Evolutionary conservation across 2,329 filamentous ascomycete species (phyloP).

Genomic region (Drechmeria coniospora): DNA sequence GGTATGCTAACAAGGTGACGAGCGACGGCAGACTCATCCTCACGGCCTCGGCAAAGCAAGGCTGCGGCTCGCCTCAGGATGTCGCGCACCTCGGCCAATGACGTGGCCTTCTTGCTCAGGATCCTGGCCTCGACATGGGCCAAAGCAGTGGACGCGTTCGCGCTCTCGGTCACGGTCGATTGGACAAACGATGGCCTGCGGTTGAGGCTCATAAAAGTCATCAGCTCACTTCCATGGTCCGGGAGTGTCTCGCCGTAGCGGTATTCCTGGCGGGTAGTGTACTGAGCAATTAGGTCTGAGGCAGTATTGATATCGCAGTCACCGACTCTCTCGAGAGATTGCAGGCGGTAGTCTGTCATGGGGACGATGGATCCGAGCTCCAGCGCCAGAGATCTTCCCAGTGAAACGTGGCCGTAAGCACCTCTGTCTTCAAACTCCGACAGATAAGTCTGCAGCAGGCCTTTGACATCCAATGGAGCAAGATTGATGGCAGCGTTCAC

Average conservation of each 20-base stretch:
- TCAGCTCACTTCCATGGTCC: constrained; percentile 51
- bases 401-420: constrained; percentile 76
- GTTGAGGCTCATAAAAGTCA: constrained; percentile 42
- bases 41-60: constrained; percentile 63
- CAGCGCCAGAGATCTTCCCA: constrained; percentile 85
- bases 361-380: constrained; percentile 86
- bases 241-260: constrained; percentile 66
- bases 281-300: constrained; percentile 92
- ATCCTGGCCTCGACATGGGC: constrained; percentile 59
- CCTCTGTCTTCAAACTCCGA: constrained; percentile 90
- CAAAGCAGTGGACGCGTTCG: constrained; percentile 49
- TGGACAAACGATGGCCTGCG: constrained; percentile 36
- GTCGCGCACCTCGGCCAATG: constrained; percentile 62
- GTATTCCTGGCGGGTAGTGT: constrained; percentile 93
- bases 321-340: constrained; percentile 62
- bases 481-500: constrained; percentile 66
- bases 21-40: constrained; percentile 62
- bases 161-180: constrained; percentile 35
- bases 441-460: constrained; percentile 85
- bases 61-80: constrained; percentile 74
- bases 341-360: constrained; percentile 68
- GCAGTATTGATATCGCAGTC: constrained; percentile 72
- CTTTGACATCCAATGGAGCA: constrained; percentile 86
- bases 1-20: constrained; percentile 86
- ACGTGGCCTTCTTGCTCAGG: constrained; percentile 50